Percentiles rank a stretch among this genome's conserved stretches.
Conservation (phyloP, 2,329 filamentous ascomycete species). For the Colletotrichum tamarilloi region DNA sequence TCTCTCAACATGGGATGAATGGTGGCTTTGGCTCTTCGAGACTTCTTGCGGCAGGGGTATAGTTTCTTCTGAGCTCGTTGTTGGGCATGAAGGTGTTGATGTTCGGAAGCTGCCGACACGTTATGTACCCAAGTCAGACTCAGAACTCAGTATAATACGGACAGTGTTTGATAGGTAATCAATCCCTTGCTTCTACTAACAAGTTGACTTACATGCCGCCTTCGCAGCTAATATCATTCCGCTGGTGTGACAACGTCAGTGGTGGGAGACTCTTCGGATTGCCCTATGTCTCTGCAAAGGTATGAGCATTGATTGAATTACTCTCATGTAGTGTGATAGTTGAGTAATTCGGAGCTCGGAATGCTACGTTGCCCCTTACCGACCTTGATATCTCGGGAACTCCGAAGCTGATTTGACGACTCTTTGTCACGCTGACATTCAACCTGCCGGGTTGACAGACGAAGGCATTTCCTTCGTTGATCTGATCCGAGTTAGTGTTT, state of each 20-base stretch:
- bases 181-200: background rate
- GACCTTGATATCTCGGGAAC: background rate
- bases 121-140: background rate
- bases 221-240: background rate
- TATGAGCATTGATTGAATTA: background rate
- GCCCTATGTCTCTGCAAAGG: too few species aligned
- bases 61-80: background rate
- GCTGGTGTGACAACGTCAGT: background rate
- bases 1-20: background rate
- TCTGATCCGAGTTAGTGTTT: background rate
- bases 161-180: background rate
- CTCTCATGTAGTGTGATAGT: background rate
- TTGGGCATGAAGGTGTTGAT: background rate
- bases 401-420: background rate
- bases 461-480: background rate
- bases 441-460: background rate
- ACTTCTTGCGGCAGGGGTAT: background rate
- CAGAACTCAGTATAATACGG: background rate
- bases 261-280: background rate
- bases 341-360: background rate
- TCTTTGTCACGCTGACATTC: background rate
- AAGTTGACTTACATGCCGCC: too few species aligned
- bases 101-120: background rate
- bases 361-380: background rate
- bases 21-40: background rate